Percentiles rank a stretch among this genome's conserved stretches.
phyloP scores from a whole-genome alignment of 139 green algal species.

The Picochlorum sp. region DNA sequence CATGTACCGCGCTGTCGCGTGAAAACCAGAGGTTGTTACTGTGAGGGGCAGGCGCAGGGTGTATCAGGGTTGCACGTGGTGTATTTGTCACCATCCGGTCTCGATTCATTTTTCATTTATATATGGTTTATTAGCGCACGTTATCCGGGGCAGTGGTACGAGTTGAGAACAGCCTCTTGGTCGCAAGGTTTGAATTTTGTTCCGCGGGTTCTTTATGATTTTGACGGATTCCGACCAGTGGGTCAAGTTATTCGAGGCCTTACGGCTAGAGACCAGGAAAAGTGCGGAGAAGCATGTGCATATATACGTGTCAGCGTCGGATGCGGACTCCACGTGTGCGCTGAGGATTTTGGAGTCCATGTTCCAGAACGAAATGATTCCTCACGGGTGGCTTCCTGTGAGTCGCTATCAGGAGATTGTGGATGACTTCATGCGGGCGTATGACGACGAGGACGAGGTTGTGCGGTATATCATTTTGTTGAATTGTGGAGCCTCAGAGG shows the following conservation, averaged over 20 bases:
- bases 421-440: conserved; percentile 13
- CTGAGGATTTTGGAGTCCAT: conserved; percentile 48
- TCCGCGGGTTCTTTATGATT: conserved; percentile 1
- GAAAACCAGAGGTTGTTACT: no score
- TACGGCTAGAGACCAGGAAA: conserved; percentile 42
- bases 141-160: no score
- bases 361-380: conserved; percentile 28
- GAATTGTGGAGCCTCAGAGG: conserved; percentile 78
- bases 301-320: conserved; percentile 51
- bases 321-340: conserved; percentile 64
- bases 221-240: conserved; percentile 7
- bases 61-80: no score
- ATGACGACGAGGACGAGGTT: background rate
- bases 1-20: no score
- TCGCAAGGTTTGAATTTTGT: no score
- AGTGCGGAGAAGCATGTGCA: conserved; percentile 54
- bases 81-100: no score
- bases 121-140: no score
- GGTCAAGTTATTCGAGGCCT: conserved; percentile 33
- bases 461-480: conserved; percentile 47
- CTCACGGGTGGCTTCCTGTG: conserved; percentile 31
- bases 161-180: no score
- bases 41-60: no score
- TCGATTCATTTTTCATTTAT: no score
- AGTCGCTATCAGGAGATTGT: conserved; percentile 28